These are phyloP conservation scores for Xeromyces bisporus DNA, from an alignment of 495 filamentous ascomycete species.

Conservation along the genomic window DNA sequence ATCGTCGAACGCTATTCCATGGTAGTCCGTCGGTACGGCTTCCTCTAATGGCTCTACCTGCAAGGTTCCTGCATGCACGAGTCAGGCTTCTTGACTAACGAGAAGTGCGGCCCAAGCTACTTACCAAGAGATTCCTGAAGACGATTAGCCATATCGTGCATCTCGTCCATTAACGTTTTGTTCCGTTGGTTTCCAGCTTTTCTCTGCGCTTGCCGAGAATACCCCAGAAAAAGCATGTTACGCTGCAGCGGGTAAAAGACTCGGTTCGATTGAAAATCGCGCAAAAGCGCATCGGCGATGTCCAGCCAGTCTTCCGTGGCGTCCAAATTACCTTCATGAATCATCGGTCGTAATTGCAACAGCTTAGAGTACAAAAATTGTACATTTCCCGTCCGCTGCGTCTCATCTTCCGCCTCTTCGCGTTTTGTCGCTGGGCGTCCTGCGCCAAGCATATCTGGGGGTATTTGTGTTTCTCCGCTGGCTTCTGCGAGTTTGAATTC, in stretches of 20 bases:
- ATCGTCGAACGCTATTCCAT: conserved; percentile 57
- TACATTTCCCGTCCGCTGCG: conserved; percentile 32
- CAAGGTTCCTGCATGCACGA: conserved; percentile 6
- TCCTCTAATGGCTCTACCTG: conserved; percentile 15
- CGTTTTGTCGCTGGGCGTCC: conserved; percentile 7
- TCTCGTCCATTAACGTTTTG: conserved; percentile 33
- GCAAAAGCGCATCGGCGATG: conserved; percentile 53
- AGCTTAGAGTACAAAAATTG: conserved; percentile 40
- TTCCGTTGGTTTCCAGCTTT: conserved; percentile 19
- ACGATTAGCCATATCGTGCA: conserved; percentile 48
- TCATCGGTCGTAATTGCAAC: conserved; percentile 29
- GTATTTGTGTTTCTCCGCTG: conserved; percentile 3
- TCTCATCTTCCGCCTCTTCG: conserved; percentile 18
- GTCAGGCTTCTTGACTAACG: conserved; percentile 5
- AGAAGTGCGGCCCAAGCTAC: conserved; percentile 4
- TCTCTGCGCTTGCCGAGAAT: conserved; percentile 32
- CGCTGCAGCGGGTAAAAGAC: conserved; percentile 63
- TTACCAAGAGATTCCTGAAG: conserved; percentile 41
- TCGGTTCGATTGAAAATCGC: conserved; percentile 63
- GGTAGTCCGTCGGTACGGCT: conserved; percentile 45
- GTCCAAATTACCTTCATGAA: conserved; percentile 33
- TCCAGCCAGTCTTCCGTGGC: conserved; percentile 53
- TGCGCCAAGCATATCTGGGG: conserved; percentile 4
- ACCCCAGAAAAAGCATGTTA: conserved; percentile 51
- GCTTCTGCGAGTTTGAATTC: conserved; percentile 19